A percentile compares a stretch with the other conserved stretches of the same genome.
phyloP scores from a whole-genome alignment of 441 rosid genomes.

The Monsonia emarginata region DNA sequence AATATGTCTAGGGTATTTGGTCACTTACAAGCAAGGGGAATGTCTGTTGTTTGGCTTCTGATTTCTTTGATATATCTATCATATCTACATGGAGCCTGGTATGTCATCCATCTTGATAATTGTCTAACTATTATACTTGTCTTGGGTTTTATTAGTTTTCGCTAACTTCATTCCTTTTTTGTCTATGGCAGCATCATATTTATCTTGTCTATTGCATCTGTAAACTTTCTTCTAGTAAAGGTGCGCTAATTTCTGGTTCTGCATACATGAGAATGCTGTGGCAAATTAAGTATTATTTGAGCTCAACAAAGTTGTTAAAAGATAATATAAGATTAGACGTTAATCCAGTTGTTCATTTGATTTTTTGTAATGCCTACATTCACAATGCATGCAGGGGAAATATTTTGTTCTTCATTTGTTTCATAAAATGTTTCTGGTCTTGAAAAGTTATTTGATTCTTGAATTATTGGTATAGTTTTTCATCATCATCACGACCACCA shows the following conservation, averaged over 20 bases:
- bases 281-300: background rate
- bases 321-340: background rate
- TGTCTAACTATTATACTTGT: background rate
- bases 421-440: background rate
- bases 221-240: conserved; percentile 69
- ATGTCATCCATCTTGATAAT: conserved; percentile 12
- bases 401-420: background rate
- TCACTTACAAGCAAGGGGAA: conserved; percentile 46
- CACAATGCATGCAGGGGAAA: background rate
- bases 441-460: background rate
- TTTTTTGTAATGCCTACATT: background rate
- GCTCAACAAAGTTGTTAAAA: background rate
- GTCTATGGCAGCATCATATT: conserved; percentile 40
- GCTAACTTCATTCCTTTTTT: conserved; percentile 11
- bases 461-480: background rate
- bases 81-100: conserved; percentile 92
- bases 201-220: conserved; percentile 51
- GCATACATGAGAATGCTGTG: background rate
- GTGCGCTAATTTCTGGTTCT: conserved; percentile 23
- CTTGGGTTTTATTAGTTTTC: conserved; percentile 12
- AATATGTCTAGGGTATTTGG: conserved; percentile 32
- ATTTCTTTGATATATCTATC: conserved; percentile 54
- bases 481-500: background rate
- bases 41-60: conserved; percentile 63
- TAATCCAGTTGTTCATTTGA: background rate